These are phyloP conservation scores for Blastobotrys elegans DNA, from an alignment of 1,139 yeast genomes.

Conservation along the genomic window DNA sequence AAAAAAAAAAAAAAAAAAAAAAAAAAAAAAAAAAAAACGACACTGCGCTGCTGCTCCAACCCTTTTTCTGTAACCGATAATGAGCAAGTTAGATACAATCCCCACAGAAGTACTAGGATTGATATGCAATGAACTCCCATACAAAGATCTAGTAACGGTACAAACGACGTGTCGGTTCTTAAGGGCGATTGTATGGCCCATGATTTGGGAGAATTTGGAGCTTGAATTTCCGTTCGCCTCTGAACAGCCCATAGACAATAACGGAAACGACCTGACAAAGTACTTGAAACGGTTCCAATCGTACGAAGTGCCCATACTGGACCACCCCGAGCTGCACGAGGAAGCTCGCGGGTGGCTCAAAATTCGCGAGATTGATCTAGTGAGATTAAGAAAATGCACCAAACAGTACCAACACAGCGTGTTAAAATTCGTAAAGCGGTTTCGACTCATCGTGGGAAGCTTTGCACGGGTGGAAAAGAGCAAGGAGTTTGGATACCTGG, in stretches of 20 bases:
- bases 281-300: slow-evolving; percentile 3
- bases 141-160: neutral
- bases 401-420: slow-evolving; percentile 1
- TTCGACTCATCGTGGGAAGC: neutral
- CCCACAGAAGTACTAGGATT: slow-evolving; percentile 5
- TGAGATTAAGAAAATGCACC: neutral
- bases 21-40: too few relatives aligned
- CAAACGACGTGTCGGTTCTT: slow-evolving; percentile 5
- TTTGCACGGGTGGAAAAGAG: neutral
- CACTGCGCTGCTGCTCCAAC: neutral
- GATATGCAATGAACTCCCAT: slow-evolving; percentile 2
- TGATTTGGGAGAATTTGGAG: slow-evolving; percentile 3
- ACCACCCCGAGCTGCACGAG: slow-evolving; percentile 3
- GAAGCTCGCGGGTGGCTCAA: neutral
- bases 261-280: neutral
- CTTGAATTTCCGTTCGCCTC: neutral
- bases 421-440: slow-evolving; percentile 1
- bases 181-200: slow-evolving; percentile 1
- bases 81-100: neutral
- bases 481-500: neutral
- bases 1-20: too few relatives aligned
- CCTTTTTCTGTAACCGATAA: too few relatives aligned
- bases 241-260: neutral
- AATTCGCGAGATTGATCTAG: slow-evolving; percentile 1
- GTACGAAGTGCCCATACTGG: neutral